Conservation (phyloP, 495 filamentous ascomycete genomes). For the Xanthoparmelia taractica region DNA sequence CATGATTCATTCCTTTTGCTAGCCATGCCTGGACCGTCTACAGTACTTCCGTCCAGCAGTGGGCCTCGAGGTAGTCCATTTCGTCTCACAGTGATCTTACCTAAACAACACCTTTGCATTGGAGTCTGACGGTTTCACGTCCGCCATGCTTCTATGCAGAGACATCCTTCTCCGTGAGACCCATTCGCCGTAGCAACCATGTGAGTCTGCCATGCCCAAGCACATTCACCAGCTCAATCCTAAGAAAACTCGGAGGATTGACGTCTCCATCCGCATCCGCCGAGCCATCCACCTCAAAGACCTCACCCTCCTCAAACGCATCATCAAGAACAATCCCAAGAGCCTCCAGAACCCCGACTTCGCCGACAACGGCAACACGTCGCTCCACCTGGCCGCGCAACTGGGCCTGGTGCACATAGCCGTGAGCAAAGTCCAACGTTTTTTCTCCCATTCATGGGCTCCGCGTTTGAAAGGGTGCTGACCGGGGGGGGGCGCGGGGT, state of each 20-base stretch:
- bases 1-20: background rate
- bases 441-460: no score
- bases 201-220: constrained; percentile 3
- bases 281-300: constrained; percentile 67
- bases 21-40: no score
- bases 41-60: background rate
- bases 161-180: background rate
- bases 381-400: constrained; percentile 64
- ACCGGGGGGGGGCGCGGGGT: background rate
- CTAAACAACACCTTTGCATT: background rate
- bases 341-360: constrained; percentile 67
- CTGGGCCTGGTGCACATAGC: constrained; percentile 59
- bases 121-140: background rate
- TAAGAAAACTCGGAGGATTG: constrained; percentile 47
- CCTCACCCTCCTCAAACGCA: constrained; percentile 60
- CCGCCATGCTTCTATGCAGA: background rate
- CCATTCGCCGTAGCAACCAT: constrained; percentile 4
- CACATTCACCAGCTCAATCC: background rate
- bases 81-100: background rate
- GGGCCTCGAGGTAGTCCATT: background rate
- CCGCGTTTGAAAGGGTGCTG: no score
- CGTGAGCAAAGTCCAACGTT: constrained; percentile 25
- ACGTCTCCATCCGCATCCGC: constrained; percentile 56
- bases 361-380: constrained; percentile 55
- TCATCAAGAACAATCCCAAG: constrained; percentile 58